These are phyloP conservation scores for Neopestalotiopsis sp. DNA, from an alignment of 2,329 filamentous ascomycete species.

Conservation along the genomic window DNA sequence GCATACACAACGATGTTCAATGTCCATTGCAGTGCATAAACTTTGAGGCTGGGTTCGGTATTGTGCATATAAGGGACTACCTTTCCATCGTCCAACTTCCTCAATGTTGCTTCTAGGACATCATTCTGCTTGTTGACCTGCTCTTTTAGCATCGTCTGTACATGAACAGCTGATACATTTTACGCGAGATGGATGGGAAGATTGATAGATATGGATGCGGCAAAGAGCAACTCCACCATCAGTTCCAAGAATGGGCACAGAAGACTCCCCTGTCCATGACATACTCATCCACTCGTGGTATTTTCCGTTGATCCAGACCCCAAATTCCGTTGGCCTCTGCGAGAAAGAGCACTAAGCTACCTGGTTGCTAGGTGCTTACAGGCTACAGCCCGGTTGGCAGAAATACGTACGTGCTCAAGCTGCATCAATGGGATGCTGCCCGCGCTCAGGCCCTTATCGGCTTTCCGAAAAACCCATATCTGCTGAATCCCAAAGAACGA, in stretches of 20 bases:
- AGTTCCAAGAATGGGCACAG: neutral
- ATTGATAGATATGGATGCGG: neutral
- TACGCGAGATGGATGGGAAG: neutral
- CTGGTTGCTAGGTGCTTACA: neutral
- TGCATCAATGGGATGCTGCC: neutral
- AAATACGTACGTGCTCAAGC: neutral
- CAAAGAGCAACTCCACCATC: neutral
- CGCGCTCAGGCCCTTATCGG: neutral
- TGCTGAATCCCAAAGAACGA: neutral
- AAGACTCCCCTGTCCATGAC: neutral
- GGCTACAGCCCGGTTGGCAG: too few species aligned
- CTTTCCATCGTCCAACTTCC: too few species aligned
- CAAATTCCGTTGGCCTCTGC: neutral
- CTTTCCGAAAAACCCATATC: neutral
- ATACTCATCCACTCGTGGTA: neutral
- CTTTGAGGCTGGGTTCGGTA: too few species aligned
- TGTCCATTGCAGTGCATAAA: too few species aligned
- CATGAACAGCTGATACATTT: too few species aligned
- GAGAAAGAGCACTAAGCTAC: neutral
- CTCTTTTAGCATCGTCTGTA: too few species aligned
- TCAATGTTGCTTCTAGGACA: too few species aligned
- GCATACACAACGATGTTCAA: too few species aligned
- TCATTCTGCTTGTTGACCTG: too few species aligned
- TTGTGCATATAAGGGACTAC: too few species aligned
- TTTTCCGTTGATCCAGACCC: neutral